A percentile compares a stretch with the other conserved stretches of the same genome.
Conservation (phyloP, 768 basidiomycete species). For the Lactifluus hygrophoroides region DNA sequence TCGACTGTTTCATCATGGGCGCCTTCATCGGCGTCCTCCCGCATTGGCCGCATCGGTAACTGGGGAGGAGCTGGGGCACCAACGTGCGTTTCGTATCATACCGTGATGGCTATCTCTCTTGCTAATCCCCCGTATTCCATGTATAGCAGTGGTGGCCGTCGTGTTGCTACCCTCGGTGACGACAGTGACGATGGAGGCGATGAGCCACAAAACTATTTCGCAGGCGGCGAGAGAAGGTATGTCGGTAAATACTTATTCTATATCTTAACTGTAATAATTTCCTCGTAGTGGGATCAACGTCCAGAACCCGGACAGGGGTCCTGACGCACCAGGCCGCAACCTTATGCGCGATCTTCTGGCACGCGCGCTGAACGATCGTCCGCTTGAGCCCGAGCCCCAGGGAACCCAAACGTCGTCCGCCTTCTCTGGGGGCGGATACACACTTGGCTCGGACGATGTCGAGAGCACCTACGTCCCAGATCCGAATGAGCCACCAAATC, state of each 20-base stretch:
- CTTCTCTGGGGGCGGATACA: slow-evolving; percentile 73
- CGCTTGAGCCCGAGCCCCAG: slow-evolving; percentile 1
- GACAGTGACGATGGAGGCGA: slow-evolving; percentile 40
- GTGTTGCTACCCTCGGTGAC: slow-evolving; percentile 34
- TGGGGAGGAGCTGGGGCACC: slow-evolving; percentile 14
- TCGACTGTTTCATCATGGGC: slow-evolving; percentile 2
- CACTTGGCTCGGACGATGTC: slow-evolving; percentile 84
- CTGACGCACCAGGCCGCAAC: slow-evolving; percentile 42
- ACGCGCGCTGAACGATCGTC: slow-evolving; percentile 63
- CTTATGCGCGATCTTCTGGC: slow-evolving; percentile 66
- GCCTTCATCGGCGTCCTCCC: slow-evolving; percentile 1
- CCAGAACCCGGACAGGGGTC: slow-evolving; percentile 64
- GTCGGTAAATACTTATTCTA: neutral
- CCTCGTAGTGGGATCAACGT: slow-evolving; percentile 71
- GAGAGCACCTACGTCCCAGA: slow-evolving; percentile 72
- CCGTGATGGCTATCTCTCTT: no score
- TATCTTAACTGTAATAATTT: neutral
- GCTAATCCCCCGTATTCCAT: neutral
- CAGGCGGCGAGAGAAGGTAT: slow-evolving; percentile 92
- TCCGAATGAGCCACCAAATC: slow-evolving; percentile 36
- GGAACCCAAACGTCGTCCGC: slow-evolving; percentile 21
- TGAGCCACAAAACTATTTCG: slow-evolving; percentile 60
- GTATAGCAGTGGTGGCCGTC: slow-evolving; percentile 18
- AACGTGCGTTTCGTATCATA: neutral
- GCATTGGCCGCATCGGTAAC: slow-evolving; percentile 24